These are phyloP conservation scores for Starmerella bombi DNA, from an alignment of 805 yeast species.

Conservation along the genomic window DNA sequence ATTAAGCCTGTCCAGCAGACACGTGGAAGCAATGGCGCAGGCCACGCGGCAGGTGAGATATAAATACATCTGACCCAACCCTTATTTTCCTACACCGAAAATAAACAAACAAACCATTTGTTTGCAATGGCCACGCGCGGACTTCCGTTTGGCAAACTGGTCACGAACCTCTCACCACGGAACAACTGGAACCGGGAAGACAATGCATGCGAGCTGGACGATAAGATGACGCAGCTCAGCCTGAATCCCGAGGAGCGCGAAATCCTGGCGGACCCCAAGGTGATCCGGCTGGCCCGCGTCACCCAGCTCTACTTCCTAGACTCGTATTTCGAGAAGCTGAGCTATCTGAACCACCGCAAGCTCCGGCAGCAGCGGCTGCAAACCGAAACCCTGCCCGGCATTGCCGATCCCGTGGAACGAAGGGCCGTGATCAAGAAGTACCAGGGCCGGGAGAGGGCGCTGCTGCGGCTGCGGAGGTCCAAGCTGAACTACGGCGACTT, in stretches of 20 bases:
- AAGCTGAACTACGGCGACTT: slow-evolving; percentile 92
- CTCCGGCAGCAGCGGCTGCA: slow-evolving; percentile 66
- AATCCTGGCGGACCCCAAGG: slow-evolving; percentile 57
- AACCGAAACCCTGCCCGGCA: slow-evolving; percentile 30
- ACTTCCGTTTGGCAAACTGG: slow-evolving; percentile 18
- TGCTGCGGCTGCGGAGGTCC: slow-evolving; percentile 73
- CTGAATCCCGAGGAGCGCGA: slow-evolving; percentile 20
- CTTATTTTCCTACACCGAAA: too few relatives aligned
- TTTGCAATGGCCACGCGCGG: slow-evolving; percentile 15
- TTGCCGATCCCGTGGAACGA: slow-evolving; percentile 30
- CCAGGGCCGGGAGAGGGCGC: slow-evolving; percentile 69
- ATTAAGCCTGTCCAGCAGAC: too few relatives aligned
- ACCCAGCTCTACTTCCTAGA: slow-evolving; percentile 90
- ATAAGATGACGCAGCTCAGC: slow-evolving; percentile 6
- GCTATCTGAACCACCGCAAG: slow-evolving; percentile 75
- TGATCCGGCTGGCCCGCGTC: slow-evolving; percentile 75
- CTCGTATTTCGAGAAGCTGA: slow-evolving; percentile 91
- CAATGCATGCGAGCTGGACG: slow-evolving; percentile 5
- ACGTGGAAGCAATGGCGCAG: too few relatives aligned
- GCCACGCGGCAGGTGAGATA: too few relatives aligned
- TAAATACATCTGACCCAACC: too few relatives aligned
- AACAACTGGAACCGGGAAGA: slow-evolving; percentile 7
- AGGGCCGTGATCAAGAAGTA: slow-evolving; percentile 64
- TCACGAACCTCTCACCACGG: slow-evolving; percentile 12
- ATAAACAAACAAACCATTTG: too few relatives aligned